Conservation (phyloP, 805 yeast genomes). For the Saturnispora gosingensis region DNA sequence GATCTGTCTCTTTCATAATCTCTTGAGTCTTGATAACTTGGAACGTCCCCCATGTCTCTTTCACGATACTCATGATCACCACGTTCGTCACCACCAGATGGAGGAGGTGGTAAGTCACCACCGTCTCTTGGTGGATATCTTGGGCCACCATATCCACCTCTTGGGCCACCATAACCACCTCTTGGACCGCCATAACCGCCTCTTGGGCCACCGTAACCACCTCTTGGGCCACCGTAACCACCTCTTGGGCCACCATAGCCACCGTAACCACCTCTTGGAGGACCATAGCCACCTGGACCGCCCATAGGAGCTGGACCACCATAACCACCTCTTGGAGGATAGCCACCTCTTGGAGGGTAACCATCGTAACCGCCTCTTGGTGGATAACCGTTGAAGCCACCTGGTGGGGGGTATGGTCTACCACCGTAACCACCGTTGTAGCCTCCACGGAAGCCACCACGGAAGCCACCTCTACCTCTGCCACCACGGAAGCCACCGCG, state of each 20-base stretch:
- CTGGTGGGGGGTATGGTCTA: constrained; percentile 8
- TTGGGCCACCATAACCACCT: constrained; percentile 25
- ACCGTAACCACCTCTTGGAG: constrained; percentile 22
- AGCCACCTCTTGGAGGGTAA: constrained; percentile 15
- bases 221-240: constrained; percentile 25
- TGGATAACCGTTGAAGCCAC: constrained; percentile 13
- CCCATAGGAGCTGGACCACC: constrained; percentile 24
- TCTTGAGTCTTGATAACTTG: constrained; percentile 28
- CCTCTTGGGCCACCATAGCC: constrained; percentile 20
- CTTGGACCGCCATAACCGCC: constrained; percentile 24
- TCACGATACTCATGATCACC: constrained; percentile 10
- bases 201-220: constrained; percentile 26
- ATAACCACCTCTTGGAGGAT: constrained; percentile 27
- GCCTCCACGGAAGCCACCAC: constrained; percentile 31
- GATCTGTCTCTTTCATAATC: constrained; percentile 64
- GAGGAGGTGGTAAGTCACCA: constrained; percentile 20
- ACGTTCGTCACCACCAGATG: constrained; percentile 27
- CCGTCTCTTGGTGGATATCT: constrained; percentile 23
- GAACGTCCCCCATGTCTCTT: constrained; percentile 4
- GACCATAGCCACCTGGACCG: constrained; percentile 28
- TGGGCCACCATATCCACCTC: constrained; percentile 22
- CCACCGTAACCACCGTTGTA: constrained; percentile 14
- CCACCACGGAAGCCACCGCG: constrained; percentile 39
- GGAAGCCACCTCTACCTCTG: constrained; percentile 30
- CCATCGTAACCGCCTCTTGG: constrained; percentile 20